Conservation (phyloP, 345 rosid species). For the Lepidium sativum region DNA sequence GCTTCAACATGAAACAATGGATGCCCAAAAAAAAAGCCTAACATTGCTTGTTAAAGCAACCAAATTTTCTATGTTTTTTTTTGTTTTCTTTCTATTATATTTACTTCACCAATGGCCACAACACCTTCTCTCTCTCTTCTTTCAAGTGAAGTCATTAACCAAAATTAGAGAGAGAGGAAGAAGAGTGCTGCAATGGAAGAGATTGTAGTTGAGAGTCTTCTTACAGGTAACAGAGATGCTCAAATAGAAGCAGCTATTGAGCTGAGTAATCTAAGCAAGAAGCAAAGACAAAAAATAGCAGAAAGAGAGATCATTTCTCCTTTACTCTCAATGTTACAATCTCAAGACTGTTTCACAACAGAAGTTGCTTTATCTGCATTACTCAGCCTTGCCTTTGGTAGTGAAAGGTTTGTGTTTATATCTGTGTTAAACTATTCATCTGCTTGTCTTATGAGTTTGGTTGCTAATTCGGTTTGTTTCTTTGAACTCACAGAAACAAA, state of each 20-base stretch:
- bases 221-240: conserved; percentile 41
- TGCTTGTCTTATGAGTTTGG: not conserved
- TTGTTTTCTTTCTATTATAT: conserved; percentile 5
- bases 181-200: conserved; percentile 46
- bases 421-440: not conserved
- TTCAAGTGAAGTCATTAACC: conserved; percentile 22
- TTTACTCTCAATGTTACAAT: conserved; percentile 57
- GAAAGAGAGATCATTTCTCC: conserved; percentile 63
- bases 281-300: conserved; percentile 50
- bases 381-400: conserved; percentile 82
- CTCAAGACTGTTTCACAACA: conserved; percentile 49
- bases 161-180: conserved; percentile 17
- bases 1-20: conserved; percentile 83
- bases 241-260: conserved; percentile 57
- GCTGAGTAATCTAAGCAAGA: conserved; percentile 39
- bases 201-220: conserved; percentile 39
- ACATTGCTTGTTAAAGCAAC: conserved; percentile 54
- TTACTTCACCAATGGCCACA: conserved; percentile 16
- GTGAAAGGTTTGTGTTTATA: conserved; percentile 50
- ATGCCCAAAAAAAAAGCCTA: conserved; percentile 45
- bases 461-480: not conserved
- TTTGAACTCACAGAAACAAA: conserved; percentile 55
- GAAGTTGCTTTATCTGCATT: conserved; percentile 67
- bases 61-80: conserved; percentile 8
- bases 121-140: conserved; percentile 25